phyloP scores from a whole-genome alignment of 108 stramenopile genomes.

The Bacterosira constricta region DNA sequence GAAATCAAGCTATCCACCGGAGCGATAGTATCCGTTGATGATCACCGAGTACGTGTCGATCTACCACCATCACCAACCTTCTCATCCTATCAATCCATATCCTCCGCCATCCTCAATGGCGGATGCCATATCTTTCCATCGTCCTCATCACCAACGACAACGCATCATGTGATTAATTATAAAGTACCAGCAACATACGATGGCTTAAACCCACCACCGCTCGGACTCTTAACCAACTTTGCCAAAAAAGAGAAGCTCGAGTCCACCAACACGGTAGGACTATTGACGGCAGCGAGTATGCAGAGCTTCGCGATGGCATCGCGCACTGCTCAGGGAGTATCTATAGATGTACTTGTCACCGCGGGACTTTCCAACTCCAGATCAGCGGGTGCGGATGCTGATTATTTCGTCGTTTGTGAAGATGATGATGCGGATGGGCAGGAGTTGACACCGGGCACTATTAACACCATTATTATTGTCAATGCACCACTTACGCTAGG shows the following conservation, averaged over 20 bases:
- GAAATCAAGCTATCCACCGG: constrained; percentile 10
- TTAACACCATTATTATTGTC: constrained; percentile 53
- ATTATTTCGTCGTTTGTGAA: constrained; percentile 40
- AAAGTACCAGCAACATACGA: constrained; percentile 54
- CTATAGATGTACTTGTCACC: constrained; percentile 53
- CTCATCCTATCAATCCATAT: constrained; percentile 13
- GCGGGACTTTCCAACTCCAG: constrained; percentile 55
- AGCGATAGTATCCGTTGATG: constrained; percentile 18
- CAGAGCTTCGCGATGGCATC: constrained; percentile 28
- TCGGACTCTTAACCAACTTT: constrained; percentile 3
- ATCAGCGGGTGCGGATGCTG: constrained; percentile 49
- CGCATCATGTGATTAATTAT: constrained; percentile 28
- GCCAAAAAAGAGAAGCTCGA: constrained; percentile 3
- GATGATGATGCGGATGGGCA: not conserved
- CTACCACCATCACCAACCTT: not conserved
- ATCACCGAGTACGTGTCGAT: constrained; percentile 23
- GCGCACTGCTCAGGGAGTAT: constrained; percentile 16
- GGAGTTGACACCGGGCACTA: constrained; percentile 30
- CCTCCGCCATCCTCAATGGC: constrained; percentile 45
- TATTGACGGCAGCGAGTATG: constrained; percentile 58
- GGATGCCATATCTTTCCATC: constrained; percentile 14
- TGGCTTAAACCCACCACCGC: constrained; percentile 32
- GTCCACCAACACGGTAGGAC: constrained; percentile 28
- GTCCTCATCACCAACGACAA: not conserved
- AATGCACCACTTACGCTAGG: constrained; percentile 25